A percentile compares a stretch with the other conserved stretches of the same genome.
Conservation (phyloP, 169 alveolate genomes). For the Perkinsus chesapeaki region DNA sequence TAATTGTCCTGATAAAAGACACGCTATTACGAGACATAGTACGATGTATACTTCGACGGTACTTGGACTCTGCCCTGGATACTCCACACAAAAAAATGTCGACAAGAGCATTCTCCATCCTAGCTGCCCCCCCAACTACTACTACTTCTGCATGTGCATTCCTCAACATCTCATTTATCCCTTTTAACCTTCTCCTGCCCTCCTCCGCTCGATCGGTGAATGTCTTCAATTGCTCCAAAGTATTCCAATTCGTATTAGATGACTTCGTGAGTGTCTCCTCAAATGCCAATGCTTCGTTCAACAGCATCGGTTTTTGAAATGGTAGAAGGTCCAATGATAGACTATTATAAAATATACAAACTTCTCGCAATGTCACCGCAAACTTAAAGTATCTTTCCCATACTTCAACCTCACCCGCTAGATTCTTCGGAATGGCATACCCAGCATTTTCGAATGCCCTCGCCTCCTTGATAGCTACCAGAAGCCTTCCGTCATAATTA, state of each 20-base stretch:
- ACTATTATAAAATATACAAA: slow-evolving; percentile 78
- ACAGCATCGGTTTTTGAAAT: slow-evolving; percentile 71
- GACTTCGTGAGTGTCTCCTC: slow-evolving; percentile 54
- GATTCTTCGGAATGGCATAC: neutral
- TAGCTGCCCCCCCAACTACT: slow-evolving; percentile 17
- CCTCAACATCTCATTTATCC: neutral
- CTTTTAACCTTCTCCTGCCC: neutral
- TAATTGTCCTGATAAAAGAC: too few species aligned
- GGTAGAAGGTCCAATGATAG: slow-evolving; percentile 71
- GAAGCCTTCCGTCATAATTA: neutral
- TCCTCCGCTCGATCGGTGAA: neutral
- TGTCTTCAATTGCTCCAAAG: slow-evolving; percentile 13
- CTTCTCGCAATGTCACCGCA: slow-evolving; percentile 75
- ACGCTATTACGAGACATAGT: too few species aligned
- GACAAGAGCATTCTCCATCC: too few species aligned
- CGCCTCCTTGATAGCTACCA: neutral
- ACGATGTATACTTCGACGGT: too few species aligned
- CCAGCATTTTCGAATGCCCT: neutral
- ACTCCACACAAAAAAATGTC: too few species aligned
- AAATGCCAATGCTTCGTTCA: slow-evolving; percentile 66
- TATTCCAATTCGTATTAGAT: slow-evolving; percentile 27
- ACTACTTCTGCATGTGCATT: neutral
- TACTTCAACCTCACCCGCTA: neutral
- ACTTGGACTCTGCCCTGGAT: too few species aligned
- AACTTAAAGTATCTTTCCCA: slow-evolving; percentile 41